Evolutionary conservation across 2,329 filamentous ascomycete genomes (phyloP).

Genomic region (Aspergillus candidus): DNA sequence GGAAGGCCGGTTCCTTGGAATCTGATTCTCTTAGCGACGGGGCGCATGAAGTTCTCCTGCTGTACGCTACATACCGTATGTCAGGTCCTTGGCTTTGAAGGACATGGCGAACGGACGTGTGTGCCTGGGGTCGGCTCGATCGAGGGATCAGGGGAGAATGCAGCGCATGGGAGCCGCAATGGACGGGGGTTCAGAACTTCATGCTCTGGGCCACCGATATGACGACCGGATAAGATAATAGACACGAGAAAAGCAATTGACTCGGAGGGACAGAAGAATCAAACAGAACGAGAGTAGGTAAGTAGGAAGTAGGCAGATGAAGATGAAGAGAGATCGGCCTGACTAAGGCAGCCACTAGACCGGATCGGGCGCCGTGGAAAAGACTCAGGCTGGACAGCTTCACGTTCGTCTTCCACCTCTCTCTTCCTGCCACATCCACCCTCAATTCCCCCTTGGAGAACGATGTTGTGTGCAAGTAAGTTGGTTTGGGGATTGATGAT

Average conservation of each 20-base stretch:
- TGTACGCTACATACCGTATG: constrained; percentile 31
- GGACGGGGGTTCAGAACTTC: too few relatives aligned
- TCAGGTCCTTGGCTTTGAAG: constrained; percentile 40
- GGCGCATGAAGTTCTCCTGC: constrained; percentile 1
- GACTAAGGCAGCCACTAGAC: constrained; percentile 23
- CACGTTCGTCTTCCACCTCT: constrained; percentile 24
- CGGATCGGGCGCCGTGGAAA: constrained; percentile 28
- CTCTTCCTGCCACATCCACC: constrained; percentile 17
- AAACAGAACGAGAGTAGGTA: too few relatives aligned
- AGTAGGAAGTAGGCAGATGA: background rate
- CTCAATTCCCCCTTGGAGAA: constrained; percentile 15
- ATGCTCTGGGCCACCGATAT: background rate
- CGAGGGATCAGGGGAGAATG: background rate
- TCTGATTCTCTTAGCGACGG: constrained; percentile 21
- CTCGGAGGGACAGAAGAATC: background rate
- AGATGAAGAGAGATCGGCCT: background rate
- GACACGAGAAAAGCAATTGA: background rate
- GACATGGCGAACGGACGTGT: constrained; percentile 24
- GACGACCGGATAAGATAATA: background rate
- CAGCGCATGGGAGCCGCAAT: too few relatives aligned
- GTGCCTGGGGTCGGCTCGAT: constrained; percentile 5
- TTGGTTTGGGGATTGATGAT: constrained; percentile 16
- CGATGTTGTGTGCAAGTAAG: constrained; percentile 62
- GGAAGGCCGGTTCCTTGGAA: constrained; percentile 38
- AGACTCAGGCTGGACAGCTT: constrained; percentile 28